Evolutionary conservation across 805 yeast species (phyloP), one percentile per base, ranked within the genome.

Genomic region (Kazachstania kunashirensis): DNA sequence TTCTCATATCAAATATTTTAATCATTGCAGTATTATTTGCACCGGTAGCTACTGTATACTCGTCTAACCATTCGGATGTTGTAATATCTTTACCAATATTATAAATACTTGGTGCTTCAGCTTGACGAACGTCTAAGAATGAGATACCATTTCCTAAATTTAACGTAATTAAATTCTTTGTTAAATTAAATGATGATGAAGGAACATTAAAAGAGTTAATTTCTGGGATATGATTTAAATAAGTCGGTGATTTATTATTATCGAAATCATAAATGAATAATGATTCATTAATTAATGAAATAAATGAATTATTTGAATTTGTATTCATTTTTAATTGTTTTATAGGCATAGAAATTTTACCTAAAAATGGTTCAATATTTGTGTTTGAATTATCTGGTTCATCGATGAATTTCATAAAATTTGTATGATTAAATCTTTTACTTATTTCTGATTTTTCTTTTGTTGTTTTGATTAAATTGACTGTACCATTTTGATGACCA

Each of bases 401-500:
- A 13, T 21, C 23, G 5, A 31, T 23, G 14, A 31, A 19, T 15
- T 27, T 56, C 37, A 83, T 55, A 51, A 79, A 86, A 46, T 77
- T 78, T 34, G 70, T 63, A 61, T 86, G 96, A 57, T 84, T 84
- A 63, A 79, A 86, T 26, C 94, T 65, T 53, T 77, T 81, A 43
- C 80, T 62, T 15, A 86, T 79, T 53, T 77, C 84, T 0, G 96
- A 95, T 38, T 70, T 64, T 17, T 68, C 68, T 8, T 9, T 15
- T 7, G 63, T 51, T 7, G 85, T 66, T 13, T 79, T 64, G 3
- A 84, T 73, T 41, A 86, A 55, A 56, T 88, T 84, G 0, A 77
- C 84, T 37, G 71, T 62, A 2, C 96, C 96, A 40, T 75, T 73
- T 35, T 69, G 71, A 53, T 85, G 92, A 9, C 95, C 95, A 0